Evolutionary conservation across 805 yeast species (phyloP), one percentile per base, ranked within the genome.

Genomic region (Diddensiella santjacobensis): DNA sequence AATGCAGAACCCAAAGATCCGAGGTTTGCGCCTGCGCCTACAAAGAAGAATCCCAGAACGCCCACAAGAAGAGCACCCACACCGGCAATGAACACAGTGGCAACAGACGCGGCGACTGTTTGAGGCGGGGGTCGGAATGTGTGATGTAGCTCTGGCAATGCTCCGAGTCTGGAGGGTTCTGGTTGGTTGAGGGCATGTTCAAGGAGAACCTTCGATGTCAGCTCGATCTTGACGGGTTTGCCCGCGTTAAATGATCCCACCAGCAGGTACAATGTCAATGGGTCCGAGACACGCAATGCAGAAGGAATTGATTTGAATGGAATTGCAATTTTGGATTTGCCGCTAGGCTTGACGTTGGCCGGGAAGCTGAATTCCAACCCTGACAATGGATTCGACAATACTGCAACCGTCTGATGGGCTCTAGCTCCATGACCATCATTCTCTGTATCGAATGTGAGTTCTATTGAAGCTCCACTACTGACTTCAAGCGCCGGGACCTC

Each of bases 111-210:
- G 47, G 76, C 68, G 10, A 78, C 80, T 30, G 81, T 77, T 29
- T 65, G 65, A 18, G 81, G 79, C n/a, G 75, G 77, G 3, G 66
- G 62, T 47, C 71, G 73, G 70, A 87, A 88, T 31, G 67, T 62
- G 64, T 86, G 88, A 54, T 64, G 65, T 54, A 87, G 83, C 65
- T 83, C 89, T 2, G 81, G 78, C 60, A 73, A 64, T 11, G 74
- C 63, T 2, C 75, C 83, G 20, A 60, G 49, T 40, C 64, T 46
- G 20, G 35, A 35, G 3, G 51, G 49, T 33, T 26, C 18, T 24
- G 51, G 50, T 36, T 43, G 36, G 11, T 30, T 26, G 24, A 37
- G 45, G 10, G 53, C 22, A 5, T 49, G 45, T 24, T 42, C 44
- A 33, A 42, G n/a, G n/a, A 18, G 48, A 13, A 53, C 45, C 50